Percentiles rank a stretch among this genome's conserved stretches.
Evolutionary conservation across 1,284 basidiomycete species (phyloP).

Genomic region (Farysia itapuensis): DNA sequence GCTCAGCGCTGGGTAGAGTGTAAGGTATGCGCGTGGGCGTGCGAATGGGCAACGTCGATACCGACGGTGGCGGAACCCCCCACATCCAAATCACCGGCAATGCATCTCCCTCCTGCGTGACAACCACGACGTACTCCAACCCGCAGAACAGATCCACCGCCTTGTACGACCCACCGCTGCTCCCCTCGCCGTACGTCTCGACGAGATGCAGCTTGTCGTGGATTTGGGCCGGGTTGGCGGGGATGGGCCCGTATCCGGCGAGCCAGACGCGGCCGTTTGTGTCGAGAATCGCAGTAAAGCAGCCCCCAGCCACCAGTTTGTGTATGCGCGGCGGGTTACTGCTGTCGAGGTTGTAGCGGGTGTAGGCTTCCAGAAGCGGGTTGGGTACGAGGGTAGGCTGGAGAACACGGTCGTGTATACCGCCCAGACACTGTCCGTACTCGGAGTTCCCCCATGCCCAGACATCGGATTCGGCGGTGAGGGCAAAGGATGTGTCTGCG

Average conservation of each 20-base stretch:
- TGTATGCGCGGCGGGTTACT: neutral
- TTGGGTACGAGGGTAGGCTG: constrained; percentile 4
- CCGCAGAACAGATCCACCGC: constrained; percentile 5
- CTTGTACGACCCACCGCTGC: too few relatives aligned
- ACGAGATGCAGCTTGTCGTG: neutral
- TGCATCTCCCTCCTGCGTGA: neutral
- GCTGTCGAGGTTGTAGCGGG: neutral
- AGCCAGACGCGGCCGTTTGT: constrained; percentile 8
- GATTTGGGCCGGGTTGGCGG: neutral
- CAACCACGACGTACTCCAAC: constrained; percentile 18
- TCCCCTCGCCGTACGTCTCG: too few relatives aligned
- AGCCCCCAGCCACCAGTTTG: constrained; percentile 23
- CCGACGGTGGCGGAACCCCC: constrained; percentile 10
- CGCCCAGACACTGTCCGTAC: constrained; percentile 37
- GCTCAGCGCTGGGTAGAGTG: too few relatives aligned
- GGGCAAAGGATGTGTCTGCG: constrained; percentile 39
- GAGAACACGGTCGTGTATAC: constrained; percentile 11
- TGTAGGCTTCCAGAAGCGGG: constrained; percentile 5
- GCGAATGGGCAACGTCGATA: neutral
- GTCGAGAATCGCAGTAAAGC: constrained; percentile 21
- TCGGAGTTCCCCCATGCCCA: constrained; percentile 50
- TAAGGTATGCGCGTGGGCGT: constrained; percentile 3
- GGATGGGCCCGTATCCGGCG: constrained; percentile 9
- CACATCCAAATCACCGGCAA: constrained; percentile 14
- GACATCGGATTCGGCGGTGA: constrained; percentile 7